Evolutionary conservation across 768 basidiomycete genomes (phyloP), one percentile per base, ranked within the genome.

Genomic region (Guyanaporus albipodus): DNA sequence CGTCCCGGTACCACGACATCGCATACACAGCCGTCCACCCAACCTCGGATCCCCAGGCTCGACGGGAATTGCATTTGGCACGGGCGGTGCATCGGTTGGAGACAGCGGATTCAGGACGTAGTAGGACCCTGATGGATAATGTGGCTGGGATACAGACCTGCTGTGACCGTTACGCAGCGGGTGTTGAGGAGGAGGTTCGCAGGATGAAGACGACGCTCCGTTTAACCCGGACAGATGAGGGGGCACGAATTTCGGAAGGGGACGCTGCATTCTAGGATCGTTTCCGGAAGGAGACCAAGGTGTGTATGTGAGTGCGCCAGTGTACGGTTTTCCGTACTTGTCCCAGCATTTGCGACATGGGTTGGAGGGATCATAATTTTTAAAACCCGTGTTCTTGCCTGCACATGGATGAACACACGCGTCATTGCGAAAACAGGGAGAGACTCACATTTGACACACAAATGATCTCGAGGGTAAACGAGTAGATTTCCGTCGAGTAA

Each of bases 321-420:
- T 58, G 63, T 81, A 91, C 0, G 75, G 70, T 53, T 76, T 80
- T 1, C 74, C 73, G 63, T 83, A 83, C 54, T 80, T 82, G 6
- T 73, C 67, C 89, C 88, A 91, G 68, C 90, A 91, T 46, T 76
- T 77, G 48, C 73, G 70, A 58, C 89, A 90, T 6, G 87, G 84
- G 46, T 79, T 70, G 2, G 71, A 60, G 0, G 85, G 85, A 61
- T 90, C 85, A 29, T 68, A 70, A 46, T 75, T 70, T 63, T 87
- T 87, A 67, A 82, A 91, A 3, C 89, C 88, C 1, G 76, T 79
- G 61, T 91, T 91, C 31, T 70, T 70, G 55, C 88, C 88, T 90
- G 41, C 8, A 2, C 26, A 9, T 15, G 15, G 8, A n/a, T 53
- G 19, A 56, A 29, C 31, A 38, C 8, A 24, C 8, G 15, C 3